These are phyloP conservation scores for Aspergillus melleus DNA, from an alignment of 2,329 filamentous ascomycete genomes.

Conservation along the genomic window DNA sequence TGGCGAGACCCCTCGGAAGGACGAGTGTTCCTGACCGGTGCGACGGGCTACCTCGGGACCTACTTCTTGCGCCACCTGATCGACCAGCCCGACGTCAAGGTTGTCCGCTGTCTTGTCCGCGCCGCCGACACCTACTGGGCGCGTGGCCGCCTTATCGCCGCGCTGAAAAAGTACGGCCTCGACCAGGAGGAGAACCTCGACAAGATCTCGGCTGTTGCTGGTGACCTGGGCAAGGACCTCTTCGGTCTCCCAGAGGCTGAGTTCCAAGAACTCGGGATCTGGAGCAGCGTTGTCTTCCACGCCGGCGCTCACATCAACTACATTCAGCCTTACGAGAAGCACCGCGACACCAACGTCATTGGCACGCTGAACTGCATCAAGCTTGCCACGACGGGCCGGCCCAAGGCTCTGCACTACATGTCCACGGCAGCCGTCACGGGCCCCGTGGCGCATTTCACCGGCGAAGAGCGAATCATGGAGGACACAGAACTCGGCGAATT, in stretches of 20 bases:
- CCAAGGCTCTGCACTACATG: neutral
- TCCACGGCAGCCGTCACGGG: neutral
- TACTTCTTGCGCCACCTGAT: neutral
- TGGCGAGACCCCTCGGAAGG: neutral
- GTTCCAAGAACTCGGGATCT: neutral
- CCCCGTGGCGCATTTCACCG: neutral
- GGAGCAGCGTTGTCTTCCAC: conserved; percentile 1
- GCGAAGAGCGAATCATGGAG: neutral
- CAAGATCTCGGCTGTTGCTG: neutral
- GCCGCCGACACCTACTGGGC: neutral
- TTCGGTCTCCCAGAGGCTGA: neutral
- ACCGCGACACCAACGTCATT: neutral
- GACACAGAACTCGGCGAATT: neutral
- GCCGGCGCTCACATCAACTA: neutral
- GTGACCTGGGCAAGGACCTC: neutral
- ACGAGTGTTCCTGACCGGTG: neutral
- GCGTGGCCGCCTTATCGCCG: neutral
- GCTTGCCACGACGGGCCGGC: neutral
- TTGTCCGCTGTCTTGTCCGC: neutral
- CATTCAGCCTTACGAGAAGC: neutral
- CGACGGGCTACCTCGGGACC: neutral
- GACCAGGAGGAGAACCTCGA: neutral
- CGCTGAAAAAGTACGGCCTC: neutral
- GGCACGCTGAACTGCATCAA: neutral
- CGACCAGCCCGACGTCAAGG: neutral